A percentile compares a stretch with the other conserved stretches of the same genome.
Conservation (phyloP, 805 yeast species). For the Yarrowia sp. region DNA sequence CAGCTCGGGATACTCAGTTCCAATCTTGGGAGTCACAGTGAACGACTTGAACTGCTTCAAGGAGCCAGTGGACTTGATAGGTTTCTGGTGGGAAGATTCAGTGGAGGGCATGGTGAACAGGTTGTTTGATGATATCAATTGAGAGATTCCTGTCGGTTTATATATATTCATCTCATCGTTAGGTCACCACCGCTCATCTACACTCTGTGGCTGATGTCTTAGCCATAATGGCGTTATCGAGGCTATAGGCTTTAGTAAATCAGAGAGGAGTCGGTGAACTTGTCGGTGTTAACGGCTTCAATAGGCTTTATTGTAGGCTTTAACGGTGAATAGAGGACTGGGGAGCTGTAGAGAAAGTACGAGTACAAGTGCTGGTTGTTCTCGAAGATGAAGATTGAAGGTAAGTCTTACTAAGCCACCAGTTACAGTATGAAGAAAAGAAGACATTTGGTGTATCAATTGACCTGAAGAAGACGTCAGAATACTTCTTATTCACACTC, state of each 20-base stretch:
- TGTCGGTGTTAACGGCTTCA: not conserved
- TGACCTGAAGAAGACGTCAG: too few species aligned
- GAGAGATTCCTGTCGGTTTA: not conserved
- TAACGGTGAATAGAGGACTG: not conserved
- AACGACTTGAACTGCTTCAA: constrained; percentile 46
- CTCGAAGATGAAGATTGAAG: too few species aligned
- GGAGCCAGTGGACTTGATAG: constrained; percentile 42
- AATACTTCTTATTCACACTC: too few species aligned
- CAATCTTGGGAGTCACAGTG: constrained; percentile 48
- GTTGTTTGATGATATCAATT: not conserved
- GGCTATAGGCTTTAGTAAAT: not conserved
- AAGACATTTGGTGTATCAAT: too few species aligned
- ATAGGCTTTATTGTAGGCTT: constrained; percentile 1
- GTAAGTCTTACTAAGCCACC: too few species aligned
- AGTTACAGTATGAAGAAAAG: too few species aligned
- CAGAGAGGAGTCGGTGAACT: not conserved
- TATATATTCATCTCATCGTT: not conserved
- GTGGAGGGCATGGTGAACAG: constrained; percentile 3
- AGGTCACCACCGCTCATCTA: too few species aligned
- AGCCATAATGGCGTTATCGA: not conserved
- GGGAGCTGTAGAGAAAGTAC: too few species aligned
- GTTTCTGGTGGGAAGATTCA: constrained; percentile 23
- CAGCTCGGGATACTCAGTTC: constrained; percentile 47
- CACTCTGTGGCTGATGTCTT: constrained; percentile 7
- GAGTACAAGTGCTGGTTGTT: too few species aligned